Evolutionary conservation across 768 basidiomycete species (phyloP), one percentile per base, ranked within the genome.

Genomic region (Trametes cingulata): DNA sequence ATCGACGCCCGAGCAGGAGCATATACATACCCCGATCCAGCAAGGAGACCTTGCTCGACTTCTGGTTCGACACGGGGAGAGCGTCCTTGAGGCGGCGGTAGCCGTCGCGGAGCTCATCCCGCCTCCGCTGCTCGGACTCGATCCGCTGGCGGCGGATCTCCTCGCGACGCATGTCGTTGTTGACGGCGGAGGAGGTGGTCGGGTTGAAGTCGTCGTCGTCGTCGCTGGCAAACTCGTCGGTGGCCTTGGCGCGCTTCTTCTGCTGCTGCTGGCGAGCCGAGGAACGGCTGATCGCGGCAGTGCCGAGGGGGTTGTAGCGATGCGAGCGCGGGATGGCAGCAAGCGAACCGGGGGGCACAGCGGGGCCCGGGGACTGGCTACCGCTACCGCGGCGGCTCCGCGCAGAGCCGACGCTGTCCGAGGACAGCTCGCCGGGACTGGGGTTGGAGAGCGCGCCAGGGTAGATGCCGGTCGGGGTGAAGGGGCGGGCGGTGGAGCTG

Each of bases 61-160:
- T 92, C 82, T 95, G 92, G 79, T 93, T 94, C 47, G 88, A 90
- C 60, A 87, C 81, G 27, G 94, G 94, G 67, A 96, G 86, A 56
- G 87, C 88, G 68, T 93, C 90, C 84, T 93, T 93, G 77, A 96
- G 86, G 59, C 89, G 84, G 67, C 87, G 85, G 76, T 95, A 96
- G 61, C 92, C 93, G 58, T 96, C 93, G 56, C 94, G 82, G 71
- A 96, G 90, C 76, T 96, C 94, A 68, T 95, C 93, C 39, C 94
- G 85, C 66, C 94, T 84, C 66, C 93, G 81, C 80, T 95, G 91
- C 79, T 94, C 92, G 24, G 91, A 93, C 80, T 94, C 92, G 78
- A 94, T 94, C 76, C 92, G 90, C 78, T 93, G 91, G 72, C 86
- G 86, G 72, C 92, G 90, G 68, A 94, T 91, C 56, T 91, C 90